These are phyloP conservation scores for Clonostachys solani DNA, from an alignment of 2,329 filamentous ascomycete genomes.

Conservation along the genomic window DNA sequence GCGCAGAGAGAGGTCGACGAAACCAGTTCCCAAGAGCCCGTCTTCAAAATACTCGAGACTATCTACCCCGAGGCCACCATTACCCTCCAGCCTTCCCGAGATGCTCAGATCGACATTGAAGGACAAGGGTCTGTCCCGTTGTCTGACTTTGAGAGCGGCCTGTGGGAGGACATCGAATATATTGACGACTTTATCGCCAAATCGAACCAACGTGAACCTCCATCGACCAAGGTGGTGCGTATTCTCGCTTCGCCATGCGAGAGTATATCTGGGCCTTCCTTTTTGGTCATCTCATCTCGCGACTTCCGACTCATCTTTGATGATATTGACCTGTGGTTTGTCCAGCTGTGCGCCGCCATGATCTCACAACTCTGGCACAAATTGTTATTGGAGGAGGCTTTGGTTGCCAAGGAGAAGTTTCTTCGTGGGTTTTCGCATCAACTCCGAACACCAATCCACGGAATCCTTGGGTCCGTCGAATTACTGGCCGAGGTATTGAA, in stretches of 20 bases:
- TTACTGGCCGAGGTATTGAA: not conserved
- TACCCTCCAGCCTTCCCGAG: not conserved
- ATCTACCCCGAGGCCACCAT: not conserved
- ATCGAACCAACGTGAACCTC: slow-evolving; percentile 5
- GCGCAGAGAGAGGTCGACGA: slow-evolving; percentile 8
- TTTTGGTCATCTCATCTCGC: slow-evolving; percentile 30
- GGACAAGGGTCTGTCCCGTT: not conserved
- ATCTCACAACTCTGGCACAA: slow-evolving; percentile 24
- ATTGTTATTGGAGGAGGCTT: slow-evolving; percentile 20
- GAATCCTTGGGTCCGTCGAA: slow-evolving; percentile 26
- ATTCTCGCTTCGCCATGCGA: slow-evolving; percentile 28
- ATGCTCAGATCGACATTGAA: not conserved
- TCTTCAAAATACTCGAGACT: not conserved
- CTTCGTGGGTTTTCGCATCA: slow-evolving; percentile 40
- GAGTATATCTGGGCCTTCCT: slow-evolving; percentile 18
- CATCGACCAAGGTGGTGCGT: slow-evolving; percentile 23
- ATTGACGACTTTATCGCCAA: not conserved
- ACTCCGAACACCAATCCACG: slow-evolving; percentile 41
- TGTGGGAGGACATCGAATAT: not conserved
- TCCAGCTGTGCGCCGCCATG: slow-evolving; percentile 30
- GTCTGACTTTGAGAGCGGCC: not conserved
- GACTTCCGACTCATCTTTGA: slow-evolving; percentile 39
- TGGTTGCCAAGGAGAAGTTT: slow-evolving; percentile 36
- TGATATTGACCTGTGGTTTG: slow-evolving; percentile 39
- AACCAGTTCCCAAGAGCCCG: not conserved